Conservation (phyloP, 2,329 filamentous ascomycete genomes). For the Diaporthe humulicola region DNA sequence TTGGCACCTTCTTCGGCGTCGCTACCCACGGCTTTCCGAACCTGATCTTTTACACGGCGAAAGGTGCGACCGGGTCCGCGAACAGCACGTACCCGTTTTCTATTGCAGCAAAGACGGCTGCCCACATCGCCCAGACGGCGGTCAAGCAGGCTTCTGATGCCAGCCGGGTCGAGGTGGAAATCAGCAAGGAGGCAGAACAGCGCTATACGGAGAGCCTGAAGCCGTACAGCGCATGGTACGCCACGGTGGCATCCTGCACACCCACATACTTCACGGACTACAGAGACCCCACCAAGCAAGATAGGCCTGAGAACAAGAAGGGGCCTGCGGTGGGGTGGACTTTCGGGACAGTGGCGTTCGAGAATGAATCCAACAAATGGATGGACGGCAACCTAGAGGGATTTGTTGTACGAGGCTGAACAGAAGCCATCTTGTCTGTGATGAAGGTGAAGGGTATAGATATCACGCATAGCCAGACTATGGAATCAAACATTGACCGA, state of each 20-base stretch:
- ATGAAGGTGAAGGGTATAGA: no score
- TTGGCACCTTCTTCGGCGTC: background rate
- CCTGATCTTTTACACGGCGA: background rate
- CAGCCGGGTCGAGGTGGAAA: background rate
- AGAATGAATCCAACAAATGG: background rate
- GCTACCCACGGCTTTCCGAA: background rate
- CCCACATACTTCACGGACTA: conserved; percentile 1
- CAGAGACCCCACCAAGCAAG: background rate
- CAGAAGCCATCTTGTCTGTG: background rate
- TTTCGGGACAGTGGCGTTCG: background rate
- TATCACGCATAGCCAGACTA: no score
- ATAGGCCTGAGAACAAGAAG: background rate
- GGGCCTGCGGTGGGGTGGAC: background rate
- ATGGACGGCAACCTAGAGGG: background rate
- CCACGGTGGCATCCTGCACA: background rate
- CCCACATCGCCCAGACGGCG: background rate
- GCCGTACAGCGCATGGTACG: background rate
- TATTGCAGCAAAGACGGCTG: background rate
- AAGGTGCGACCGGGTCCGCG: background rate
- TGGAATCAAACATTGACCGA: no score
- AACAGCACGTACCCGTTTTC: background rate
- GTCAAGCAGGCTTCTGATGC: background rate
- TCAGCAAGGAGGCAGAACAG: conserved; percentile 29
- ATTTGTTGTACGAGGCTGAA: background rate
- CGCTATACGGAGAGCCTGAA: background rate